A percentile compares a stretch with the other conserved stretches of the same genome.
Conservation (phyloP, 306 rosid species). For the Canavalia gladiata region DNA sequence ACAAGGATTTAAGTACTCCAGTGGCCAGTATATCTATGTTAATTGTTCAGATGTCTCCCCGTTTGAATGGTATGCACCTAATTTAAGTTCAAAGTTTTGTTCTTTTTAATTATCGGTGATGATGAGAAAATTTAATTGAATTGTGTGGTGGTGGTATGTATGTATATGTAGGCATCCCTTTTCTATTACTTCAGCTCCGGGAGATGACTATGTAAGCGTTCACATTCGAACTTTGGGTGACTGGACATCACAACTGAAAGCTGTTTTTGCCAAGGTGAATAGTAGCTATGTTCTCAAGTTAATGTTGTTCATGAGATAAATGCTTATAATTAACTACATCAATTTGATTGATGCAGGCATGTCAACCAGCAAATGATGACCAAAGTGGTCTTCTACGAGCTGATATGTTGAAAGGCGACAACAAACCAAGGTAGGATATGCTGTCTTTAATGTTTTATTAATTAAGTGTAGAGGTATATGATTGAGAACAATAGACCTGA, state of each 20-base stretch:
- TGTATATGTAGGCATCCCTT: conserved; percentile 74
- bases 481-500: neutral
- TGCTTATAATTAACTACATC: neutral
- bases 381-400: conserved; percentile 87
- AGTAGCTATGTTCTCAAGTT: neutral
- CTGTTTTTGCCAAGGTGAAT: conserved; percentile 76
- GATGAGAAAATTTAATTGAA: neutral
- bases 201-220: conserved; percentile 82
- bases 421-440: conserved; percentile 62
- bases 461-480: neutral
- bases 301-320: conserved; percentile 18
- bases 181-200: conserved; percentile 87
- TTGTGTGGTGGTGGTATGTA: neutral
- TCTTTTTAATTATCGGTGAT: neutral
- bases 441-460: neutral
- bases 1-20: conserved; percentile 78
- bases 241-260: conserved; percentile 84
- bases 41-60: conserved; percentile 83
- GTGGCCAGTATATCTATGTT: conserved; percentile 85
- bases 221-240: conserved; percentile 89
- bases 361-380: conserved; percentile 73
- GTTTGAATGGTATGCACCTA: conserved; percentile 74
- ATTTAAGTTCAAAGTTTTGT: neutral
- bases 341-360: conserved; percentile 60
- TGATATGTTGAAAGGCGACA: conserved; percentile 62